Evolutionary conservation across 192 early-diverging fungal species (phyloP).

Genomic region (Umbelopsis sp.): DNA sequence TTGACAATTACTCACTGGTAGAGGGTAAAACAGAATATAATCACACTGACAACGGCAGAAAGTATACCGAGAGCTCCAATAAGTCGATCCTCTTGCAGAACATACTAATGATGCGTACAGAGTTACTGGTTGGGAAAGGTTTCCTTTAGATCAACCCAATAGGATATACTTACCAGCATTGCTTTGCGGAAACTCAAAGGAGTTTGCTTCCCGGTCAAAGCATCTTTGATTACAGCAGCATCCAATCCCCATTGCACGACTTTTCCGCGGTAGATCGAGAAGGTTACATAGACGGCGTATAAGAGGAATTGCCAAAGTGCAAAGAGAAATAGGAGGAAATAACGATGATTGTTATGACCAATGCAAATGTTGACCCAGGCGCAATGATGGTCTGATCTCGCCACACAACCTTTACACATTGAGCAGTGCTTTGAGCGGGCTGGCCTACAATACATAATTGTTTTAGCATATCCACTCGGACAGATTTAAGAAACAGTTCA

Average conservation of each 20-base stretch:
- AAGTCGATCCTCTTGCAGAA: constrained; percentile 49
- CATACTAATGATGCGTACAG: constrained; percentile 31
- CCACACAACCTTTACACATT: constrained; percentile 53
- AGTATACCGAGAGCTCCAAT: constrained; percentile 57
- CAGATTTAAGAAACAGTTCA: not conserved
- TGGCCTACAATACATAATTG: constrained; percentile 32
- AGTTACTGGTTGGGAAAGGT: not conserved
- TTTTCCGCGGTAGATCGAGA: constrained; percentile 41
- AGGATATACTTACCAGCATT: constrained; percentile 41
- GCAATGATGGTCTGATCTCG: constrained; percentile 54
- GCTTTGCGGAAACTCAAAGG: constrained; percentile 37
- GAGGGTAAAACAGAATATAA: constrained; percentile 47
- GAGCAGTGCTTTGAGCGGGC: constrained; percentile 61
- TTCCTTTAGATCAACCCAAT: not conserved
- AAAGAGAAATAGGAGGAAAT: constrained; percentile 54
- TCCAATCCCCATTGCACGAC: constrained; percentile 35
- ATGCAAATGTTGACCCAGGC: constrained; percentile 58
- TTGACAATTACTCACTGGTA: constrained; percentile 42
- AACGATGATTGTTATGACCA: constrained; percentile 54
- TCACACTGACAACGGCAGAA: constrained; percentile 43
- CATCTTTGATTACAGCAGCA: constrained; percentile 23
- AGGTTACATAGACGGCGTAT: constrained; percentile 50
- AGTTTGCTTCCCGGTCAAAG: constrained; percentile 12
- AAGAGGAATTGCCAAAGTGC: constrained; percentile 46
- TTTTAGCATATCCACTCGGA: not conserved